Conservation (phyloP, 768 basidiomycete genomes). For the Thelephora ganbajun region DNA sequence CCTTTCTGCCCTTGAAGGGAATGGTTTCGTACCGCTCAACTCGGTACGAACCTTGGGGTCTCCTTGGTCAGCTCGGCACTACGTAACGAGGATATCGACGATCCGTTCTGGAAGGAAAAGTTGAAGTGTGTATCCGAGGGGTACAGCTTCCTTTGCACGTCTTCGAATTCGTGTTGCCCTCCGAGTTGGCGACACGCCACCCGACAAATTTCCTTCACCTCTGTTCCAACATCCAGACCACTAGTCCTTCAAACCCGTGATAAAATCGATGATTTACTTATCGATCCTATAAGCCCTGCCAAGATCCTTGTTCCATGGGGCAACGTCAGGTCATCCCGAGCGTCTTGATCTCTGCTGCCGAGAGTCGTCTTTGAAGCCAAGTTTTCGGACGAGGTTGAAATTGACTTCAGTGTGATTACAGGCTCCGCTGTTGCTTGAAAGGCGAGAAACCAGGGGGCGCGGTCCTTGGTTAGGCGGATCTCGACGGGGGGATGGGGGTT, state of each 20-base stretch:
- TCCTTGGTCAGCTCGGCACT: too few relatives aligned
- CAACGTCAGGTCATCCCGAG: slow-evolving; percentile 88
- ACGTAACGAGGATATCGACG: too few relatives aligned
- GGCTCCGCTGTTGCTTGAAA: slow-evolving; percentile 73
- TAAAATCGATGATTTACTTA: slow-evolving; percentile 61
- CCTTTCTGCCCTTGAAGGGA: too few relatives aligned
- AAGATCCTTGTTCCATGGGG: slow-evolving; percentile 73
- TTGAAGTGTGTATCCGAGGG: slow-evolving; percentile 68
- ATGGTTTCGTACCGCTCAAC: too few relatives aligned
- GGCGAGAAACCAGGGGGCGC: slow-evolving; percentile 78
- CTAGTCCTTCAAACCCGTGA: too few relatives aligned
- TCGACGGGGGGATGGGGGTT: slow-evolving; percentile 78
- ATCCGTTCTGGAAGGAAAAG: slow-evolving; percentile 75
- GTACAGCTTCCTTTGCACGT: slow-evolving; percentile 48
- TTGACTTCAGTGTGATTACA: slow-evolving; percentile 89
- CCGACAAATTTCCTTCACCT: slow-evolving; percentile 80
- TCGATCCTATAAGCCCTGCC: slow-evolving; percentile 55
- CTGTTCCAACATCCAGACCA: slow-evolving; percentile 25
- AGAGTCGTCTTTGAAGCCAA: slow-evolving; percentile 63
- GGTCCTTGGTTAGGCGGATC: slow-evolving; percentile 83
- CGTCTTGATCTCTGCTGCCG: too few relatives aligned
- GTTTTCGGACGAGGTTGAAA: slow-evolving; percentile 77
- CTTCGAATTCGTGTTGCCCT: slow-evolving; percentile 61
- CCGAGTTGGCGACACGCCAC: slow-evolving; percentile 81
- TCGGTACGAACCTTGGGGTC: too few relatives aligned